Conservation (phyloP, 805 yeast species). For the Debaryomyces hansenii region DNA sequence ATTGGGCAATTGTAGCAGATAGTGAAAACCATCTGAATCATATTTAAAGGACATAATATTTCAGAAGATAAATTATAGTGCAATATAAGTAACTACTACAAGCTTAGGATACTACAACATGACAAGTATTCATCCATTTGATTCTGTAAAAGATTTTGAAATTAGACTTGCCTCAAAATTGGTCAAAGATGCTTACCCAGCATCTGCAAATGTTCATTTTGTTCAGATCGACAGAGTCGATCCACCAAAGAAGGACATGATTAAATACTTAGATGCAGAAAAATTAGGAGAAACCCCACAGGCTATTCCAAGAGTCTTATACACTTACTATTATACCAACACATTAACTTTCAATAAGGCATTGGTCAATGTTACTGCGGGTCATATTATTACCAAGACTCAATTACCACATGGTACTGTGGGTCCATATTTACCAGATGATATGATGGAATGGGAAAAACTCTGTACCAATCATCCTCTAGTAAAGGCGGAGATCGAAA, state of each 20-base stretch:
- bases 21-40: not conserved
- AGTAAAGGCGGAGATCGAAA: constrained; percentile 63
- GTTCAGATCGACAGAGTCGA: constrained; percentile 67
- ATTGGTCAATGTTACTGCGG: constrained; percentile 61
- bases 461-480: constrained; percentile 53
- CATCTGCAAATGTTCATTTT: constrained; percentile 57
- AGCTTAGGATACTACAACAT: not conserved
- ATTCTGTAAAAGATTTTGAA: constrained; percentile 58
- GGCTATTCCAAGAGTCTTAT: constrained; percentile 65
- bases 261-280: constrained; percentile 67
- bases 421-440: constrained; percentile 74
- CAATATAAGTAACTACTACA: no score
- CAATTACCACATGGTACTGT: constrained; percentile 59
- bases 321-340: constrained; percentile 64
- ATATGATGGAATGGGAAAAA: constrained; percentile 54
- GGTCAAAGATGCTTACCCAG: constrained; percentile 57
- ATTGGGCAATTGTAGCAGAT: constrained; percentile 2
- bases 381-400: constrained; percentile 59
- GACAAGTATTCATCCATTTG: constrained; percentile 52
- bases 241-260: constrained; percentile 77
- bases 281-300: constrained; percentile 50
- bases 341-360: constrained; percentile 63
- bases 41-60: not conserved
- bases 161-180: constrained; percentile 57
- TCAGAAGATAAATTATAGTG: no score